Base-by-base conservation (phyloP, 371 early-diverging fungal genomes). In the Mortierella sp. region DNA sequence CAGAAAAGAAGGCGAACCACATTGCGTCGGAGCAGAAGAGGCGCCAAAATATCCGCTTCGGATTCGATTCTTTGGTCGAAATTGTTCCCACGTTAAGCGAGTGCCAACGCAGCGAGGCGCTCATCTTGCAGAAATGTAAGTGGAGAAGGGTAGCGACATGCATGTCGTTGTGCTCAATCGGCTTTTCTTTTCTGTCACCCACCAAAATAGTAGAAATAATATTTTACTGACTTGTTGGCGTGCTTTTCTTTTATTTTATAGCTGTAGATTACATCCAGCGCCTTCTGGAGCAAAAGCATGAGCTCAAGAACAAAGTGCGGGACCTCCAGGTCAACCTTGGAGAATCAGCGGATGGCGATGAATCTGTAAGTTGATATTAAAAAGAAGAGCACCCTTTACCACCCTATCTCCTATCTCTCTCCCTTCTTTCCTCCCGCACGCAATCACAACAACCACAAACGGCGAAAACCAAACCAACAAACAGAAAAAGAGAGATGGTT, bases 11-110 rank as follows among this genome's bases (percentile, higher is more conserved):
- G 77, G 94, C 95, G 35, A 97, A 97, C 87, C 97, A 97, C 88
- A 96, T 97, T 87, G 95, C 95, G 1, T 95, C 95, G 32, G 98
- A 97, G 82, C 96, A 97, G 87, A 95, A 96, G 81, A 94, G 98
- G 65, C 93, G 98, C 48, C 94, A 94, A 60, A 96, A 95, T 75
- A 97, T 97, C 83, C 90, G 96, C n/a, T 88, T 89, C 55, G 97
- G 97, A 1, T 97, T 97, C 88, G 95, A 95, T 77, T 93, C 94
- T 76, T 91, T 97, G 60, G 94, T 94, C 35, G 94, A 94, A 46
- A 87, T 97, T 54, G 94, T 97, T 54, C 98, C 98, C 44, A 92
- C 93, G 3, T 85, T 96, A 71, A 92, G 89, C 38, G 90, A 91
- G 56, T 91, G 92, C 74, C 91, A 90, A 78, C 88, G 93, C 71